These are phyloP conservation scores for Microbotryum saponariae DNA, from an alignment of 1,284 basidiomycete species.

Conservation along the genomic window DNA sequence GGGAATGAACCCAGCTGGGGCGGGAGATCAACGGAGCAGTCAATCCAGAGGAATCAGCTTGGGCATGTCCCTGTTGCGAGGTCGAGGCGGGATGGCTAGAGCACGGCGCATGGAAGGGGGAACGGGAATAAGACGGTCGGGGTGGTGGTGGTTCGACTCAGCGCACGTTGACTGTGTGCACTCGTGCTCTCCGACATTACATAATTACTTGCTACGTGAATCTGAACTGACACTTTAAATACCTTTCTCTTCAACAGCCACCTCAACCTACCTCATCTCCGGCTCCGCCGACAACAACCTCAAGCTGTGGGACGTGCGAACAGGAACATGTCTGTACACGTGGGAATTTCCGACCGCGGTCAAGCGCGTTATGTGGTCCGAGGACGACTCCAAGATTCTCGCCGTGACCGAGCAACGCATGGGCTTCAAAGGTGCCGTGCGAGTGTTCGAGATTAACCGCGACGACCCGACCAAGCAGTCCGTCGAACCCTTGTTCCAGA, in stretches of 20 bases:
- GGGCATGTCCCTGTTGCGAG: neutral
- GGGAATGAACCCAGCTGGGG: neutral
- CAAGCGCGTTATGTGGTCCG: conserved; percentile 85
- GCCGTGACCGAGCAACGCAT: conserved; percentile 96
- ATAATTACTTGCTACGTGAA: neutral
- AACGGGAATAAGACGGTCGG: no score
- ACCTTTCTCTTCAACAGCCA: conserved; percentile 48
- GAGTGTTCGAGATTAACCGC: conserved; percentile 79
- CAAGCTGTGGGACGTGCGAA: conserved; percentile 81
- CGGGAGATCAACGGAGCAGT: neutral
- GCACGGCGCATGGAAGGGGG: no score
- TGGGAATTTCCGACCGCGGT: conserved; percentile 99
- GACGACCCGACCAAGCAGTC: conserved; percentile 69
- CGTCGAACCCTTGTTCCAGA: conserved; percentile 64
- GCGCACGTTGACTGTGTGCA: no score
- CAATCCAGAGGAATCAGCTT: neutral
- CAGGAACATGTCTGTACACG: conserved; percentile 79
- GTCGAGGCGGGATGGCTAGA: neutral
- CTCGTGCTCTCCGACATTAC: no score
- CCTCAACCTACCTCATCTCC: conserved; percentile 78
- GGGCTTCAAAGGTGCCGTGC: conserved; percentile 73
- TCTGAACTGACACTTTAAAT: conserved; percentile 5
- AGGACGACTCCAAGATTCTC: conserved; percentile 69
- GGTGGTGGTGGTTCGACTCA: no score
- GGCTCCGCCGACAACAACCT: conserved; percentile 82